Evolutionary conservation across 164 flowering plant genomes (phyloP), one percentile per base, ranked within the genome.

Genomic region (Vitis labrusca): DNA sequence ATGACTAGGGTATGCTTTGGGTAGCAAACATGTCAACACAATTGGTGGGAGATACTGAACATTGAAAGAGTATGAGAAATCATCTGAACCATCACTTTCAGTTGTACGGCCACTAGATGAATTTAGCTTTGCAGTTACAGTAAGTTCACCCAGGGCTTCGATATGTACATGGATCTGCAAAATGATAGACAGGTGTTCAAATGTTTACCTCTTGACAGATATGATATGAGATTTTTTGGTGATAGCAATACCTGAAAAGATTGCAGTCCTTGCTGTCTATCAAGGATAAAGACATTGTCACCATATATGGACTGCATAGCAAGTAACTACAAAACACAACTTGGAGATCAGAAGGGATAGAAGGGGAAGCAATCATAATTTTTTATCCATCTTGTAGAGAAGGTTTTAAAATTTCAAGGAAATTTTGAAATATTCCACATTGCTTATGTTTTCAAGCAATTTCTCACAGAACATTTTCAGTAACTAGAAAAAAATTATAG

Each of bases 221-320:
- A 5, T 19, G 17, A 52, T 14, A 75, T 10, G 14, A 12, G 37
- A 61, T 37, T 15, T 29, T 57, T 14, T 48, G 67, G 64, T 58
- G 23, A 30, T 63, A 48, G 17, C 68, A 16, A 64, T 56, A 89
- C 96, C 98, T 89, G 87, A 78, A 91, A 83, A 73, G 71, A 67
- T 50, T 85, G 80, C 19, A 84, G 69, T 67, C 87, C 92, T 23
- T 55, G 78, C 59, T 73, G 70, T 73, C 76, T 76, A 56, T 83
- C 81, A 71, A 87, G 84, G 71, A 80, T 60, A 23, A 74, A 32
- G 9, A 81, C 61, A 69, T 82, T 86, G 10, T 88, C 91, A 68
- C 91, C 97, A 69, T 85, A 94, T 63, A 94, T 94, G 44, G 92
- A 87, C 71, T 91, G 87, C 88, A 92, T 54, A 30, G 84, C 99